Evolutionary conservation across 73 alveolate species (phyloP), one percentile per base, ranked within the genome.

Genomic region (Halteria grandinella): DNA sequence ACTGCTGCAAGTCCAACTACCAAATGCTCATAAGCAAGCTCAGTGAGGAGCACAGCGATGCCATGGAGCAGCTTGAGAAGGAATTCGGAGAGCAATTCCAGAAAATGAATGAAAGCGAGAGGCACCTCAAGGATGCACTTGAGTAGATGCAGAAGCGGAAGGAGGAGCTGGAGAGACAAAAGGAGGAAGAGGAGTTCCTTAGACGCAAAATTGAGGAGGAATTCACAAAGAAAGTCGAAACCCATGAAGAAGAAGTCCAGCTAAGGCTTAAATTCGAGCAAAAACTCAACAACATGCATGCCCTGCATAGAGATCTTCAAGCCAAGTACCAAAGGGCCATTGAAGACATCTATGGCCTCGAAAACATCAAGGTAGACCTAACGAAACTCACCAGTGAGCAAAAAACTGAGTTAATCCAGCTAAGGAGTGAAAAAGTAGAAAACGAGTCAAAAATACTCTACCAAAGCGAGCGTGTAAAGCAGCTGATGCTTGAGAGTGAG

Each of bases 171-270:
- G 24, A 70, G 25, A 48, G 50, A 36, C 25, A 45, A 25, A 45
- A 48, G 55, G 71, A 49, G 15, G 83, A 70, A 25, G 72, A 70
- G 55, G 40, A 47, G 2, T 70, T 33, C 15, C 33, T 70, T 18
- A 31, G 72, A 27, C 28, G 11, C 32, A 70, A 70, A 34, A 70
- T 70, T 5, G 71, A 70, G 59, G 83, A 70, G 51, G 83, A 70
- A 33, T 48, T 70, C 29, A 33, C 69, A 0, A 44, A 51, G 24
- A 75, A 75, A 47, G 66, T 72, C 25, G 17, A 62, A 28, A 75
- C 45, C 29, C 96, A 89, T 52, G 96, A 89, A 69, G 93, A 89
- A 63, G 96, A 89, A 57, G 89, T 89, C 20, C 57, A 73, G 32
- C 50, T 89, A 48, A 57, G 96, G 18, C 71, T 84, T 8, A 55